Base-by-base conservation (phyloP, 2,329 filamentous ascomycete species). In the Coniochaeta sp. region DNA sequence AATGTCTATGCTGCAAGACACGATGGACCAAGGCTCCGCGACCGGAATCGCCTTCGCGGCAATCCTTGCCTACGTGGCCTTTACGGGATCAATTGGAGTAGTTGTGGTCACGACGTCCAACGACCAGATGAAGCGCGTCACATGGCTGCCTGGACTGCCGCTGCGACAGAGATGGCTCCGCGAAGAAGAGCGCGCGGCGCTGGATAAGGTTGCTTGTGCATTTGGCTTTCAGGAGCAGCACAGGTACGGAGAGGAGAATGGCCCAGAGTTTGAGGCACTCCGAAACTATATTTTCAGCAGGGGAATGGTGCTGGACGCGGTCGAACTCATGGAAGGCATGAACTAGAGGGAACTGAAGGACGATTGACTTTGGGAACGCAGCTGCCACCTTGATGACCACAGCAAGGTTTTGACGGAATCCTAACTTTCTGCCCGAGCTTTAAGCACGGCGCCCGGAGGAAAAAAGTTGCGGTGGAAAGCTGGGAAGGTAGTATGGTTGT, bases 321-420 rank as follows among this genome's bases (percentile, higher is more conserved):
- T 90, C 14, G 88, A 92, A 65, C 78, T 96, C 61, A 92, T 97
- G 89, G 86, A 90, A 58, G 94, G 92, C 16, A 96, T 96, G 91
- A 71, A 65, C 57, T 73, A 62, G 57, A 60, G 10, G 35, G 6
- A 26, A 28, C 6, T 9, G 53, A 52, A 35, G 24, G 40, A 14
- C 4, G 16, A 45, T 27, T 22, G 20, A 52, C 33, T 12, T 28
- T 20, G 28, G 26, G 28, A 33, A 5, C 38, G 10, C 38, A 24
- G 38, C 38, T 16, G 9, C 20, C 38, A 38, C 8, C 20, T n/a
- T 14, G 38, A 12, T 26, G 38, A 26, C 12, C 12, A 22, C 20
- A 22, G 14, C 18, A 42, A 20, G n/a, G 38, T 42, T 26, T 42
- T 18, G 6, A 22, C 38, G 26, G 12, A 2, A 14, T 26, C 18